Conservation (phyloP, 177 flowering plant genomes). For the Vitis hybrid region DNA sequence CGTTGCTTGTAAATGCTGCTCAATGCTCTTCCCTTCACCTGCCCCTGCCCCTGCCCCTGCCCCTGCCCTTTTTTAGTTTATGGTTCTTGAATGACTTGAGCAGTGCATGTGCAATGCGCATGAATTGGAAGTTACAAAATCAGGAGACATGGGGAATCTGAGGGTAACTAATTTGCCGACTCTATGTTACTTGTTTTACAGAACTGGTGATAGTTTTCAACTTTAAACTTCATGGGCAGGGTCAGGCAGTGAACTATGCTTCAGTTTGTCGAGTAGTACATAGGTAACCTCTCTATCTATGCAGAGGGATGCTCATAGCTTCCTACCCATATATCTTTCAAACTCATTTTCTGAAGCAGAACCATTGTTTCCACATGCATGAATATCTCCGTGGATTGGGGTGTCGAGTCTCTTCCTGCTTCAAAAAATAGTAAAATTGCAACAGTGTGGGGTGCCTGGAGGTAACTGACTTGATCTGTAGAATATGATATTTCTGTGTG, state of each 20-base stretch:
- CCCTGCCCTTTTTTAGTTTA: no score
- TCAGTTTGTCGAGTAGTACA: no score
- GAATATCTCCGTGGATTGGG: neutral
- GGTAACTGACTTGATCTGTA: conserved; percentile 12
- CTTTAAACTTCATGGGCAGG: neutral
- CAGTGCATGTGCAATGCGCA: neutral
- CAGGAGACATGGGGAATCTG: neutral
- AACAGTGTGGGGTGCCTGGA: neutral
- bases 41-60: no score
- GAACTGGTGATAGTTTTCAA: neutral
- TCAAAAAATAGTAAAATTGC: no score
- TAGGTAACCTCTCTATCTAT: conserved; percentile 2
- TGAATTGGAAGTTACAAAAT: neutral
- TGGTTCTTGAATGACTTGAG: neutral
- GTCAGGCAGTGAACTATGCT: no score
- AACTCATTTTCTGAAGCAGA: neutral
- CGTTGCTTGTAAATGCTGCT: neutral
- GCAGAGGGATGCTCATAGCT: neutral
- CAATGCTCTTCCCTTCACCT: neutral
- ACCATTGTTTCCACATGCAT: neutral
- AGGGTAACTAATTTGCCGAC: neutral
- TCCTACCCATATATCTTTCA: neutral
- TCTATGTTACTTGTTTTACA: neutral
- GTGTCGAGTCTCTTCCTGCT: neutral
- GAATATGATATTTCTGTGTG: conserved; percentile 3